Conservation (phyloP, 2,329 filamentous ascomycete genomes). For the Dryadomyces quercus-mongolicae region DNA sequence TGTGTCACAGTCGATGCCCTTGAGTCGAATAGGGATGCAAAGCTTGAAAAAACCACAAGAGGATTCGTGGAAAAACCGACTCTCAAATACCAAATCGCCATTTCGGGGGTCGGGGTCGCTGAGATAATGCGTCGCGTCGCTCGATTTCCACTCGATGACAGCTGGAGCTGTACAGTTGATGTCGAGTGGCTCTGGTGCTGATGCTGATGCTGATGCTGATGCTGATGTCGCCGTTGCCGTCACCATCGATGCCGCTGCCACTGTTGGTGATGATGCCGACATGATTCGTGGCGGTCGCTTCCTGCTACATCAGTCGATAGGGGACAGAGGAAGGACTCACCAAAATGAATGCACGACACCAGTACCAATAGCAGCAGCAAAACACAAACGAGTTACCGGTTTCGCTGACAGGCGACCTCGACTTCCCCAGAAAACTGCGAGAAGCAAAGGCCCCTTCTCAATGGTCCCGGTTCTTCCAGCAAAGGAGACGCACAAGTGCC, state of each 20-base stretch:
- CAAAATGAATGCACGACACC: not conserved
- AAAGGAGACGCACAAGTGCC: not conserved
- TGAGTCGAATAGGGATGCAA: constrained; percentile 1
- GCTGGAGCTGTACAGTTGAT: not conserved
- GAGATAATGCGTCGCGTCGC: not conserved
- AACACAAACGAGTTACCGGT: not conserved
- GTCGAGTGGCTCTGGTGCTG: not conserved
- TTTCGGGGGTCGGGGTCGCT: constrained; percentile 1
- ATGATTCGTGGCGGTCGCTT: not conserved
- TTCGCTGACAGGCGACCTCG: constrained; percentile 1
- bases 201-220: not conserved
- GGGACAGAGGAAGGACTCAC: not conserved
- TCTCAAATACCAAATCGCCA: not conserved
- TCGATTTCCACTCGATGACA: not conserved
- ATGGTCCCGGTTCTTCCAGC: not conserved
- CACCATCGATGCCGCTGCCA: not conserved
- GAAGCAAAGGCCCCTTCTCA: not conserved
- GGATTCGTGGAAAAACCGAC: not conserved
- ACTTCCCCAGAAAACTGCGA: constrained; percentile 3
- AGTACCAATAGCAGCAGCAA: not conserved
- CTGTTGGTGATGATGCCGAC: not conserved
- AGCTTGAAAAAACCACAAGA: not conserved
- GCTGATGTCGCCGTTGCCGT: not conserved
- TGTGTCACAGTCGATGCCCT: constrained; percentile 2
- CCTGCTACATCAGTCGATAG: not conserved